A percentile compares a stretch with the other conserved stretches of the same genome.
Conservation (phyloP, 306 rosid species). For the Acmispon strigosus region DNA sequence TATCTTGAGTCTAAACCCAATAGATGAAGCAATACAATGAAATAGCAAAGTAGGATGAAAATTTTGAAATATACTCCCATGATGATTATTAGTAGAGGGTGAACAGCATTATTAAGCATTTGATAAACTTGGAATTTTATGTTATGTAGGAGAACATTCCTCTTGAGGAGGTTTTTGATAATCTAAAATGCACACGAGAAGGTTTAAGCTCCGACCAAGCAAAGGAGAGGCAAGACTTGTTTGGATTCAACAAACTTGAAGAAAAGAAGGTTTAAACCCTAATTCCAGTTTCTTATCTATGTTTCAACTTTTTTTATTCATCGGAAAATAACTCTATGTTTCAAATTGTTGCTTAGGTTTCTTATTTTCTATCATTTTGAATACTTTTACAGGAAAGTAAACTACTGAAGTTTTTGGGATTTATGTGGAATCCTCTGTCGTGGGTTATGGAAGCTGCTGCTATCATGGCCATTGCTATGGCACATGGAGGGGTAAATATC, state of each 20-base stretch:
- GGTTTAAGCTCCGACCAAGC: conserved; percentile 56
- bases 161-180: conserved; percentile 57
- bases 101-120: background rate
- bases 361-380: background rate
- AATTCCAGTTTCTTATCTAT: background rate
- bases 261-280: conserved; percentile 54
- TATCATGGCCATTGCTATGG: conserved; percentile 59
- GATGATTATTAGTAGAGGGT: background rate
- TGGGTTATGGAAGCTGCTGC: conserved; percentile 96
- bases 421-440: conserved; percentile 85
- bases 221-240: conserved; percentile 43
- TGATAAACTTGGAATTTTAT: conserved; percentile 19
- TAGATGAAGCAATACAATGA: background rate
- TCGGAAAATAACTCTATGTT: too few relatives aligned
- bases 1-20: background rate
- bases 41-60: background rate
- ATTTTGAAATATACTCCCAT: background rate
- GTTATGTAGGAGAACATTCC: conserved; percentile 58
- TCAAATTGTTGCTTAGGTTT: background rate
- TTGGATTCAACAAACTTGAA: conserved; percentile 72
- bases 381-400: conserved; percentile 49
- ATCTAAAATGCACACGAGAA: conserved; percentile 49
- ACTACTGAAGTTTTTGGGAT: conserved; percentile 59
- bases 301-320: too few relatives aligned
- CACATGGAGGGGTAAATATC: conserved; percentile 57